Percentiles rank a stretch among this genome's conserved stretches.
Evolutionary conservation across 2,329 filamentous ascomycete species (phyloP).

Genomic region (Alternaria alternata): DNA sequence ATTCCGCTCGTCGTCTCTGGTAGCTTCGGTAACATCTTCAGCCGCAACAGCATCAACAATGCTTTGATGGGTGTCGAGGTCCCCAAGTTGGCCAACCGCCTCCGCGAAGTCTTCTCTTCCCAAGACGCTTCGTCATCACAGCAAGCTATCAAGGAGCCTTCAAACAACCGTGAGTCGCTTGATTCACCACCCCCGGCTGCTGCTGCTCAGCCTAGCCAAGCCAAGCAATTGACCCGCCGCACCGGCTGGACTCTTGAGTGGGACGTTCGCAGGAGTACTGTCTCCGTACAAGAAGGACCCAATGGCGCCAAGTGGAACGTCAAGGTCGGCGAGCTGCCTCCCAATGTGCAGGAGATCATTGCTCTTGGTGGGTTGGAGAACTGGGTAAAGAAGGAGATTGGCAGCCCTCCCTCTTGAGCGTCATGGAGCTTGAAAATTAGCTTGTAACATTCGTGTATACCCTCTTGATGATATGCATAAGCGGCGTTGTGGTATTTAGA

Average conservation of each 20-base stretch:
- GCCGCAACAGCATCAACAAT: slow-evolving; percentile 81
- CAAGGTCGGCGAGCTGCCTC: slow-evolving; percentile 82
- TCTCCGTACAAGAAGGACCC: slow-evolving; percentile 74
- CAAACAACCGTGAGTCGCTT: slow-evolving; percentile 59
- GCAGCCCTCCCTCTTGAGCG: slow-evolving; percentile 31
- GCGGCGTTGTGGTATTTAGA: slow-evolving; percentile 10
- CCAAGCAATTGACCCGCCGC: slow-evolving; percentile 70
- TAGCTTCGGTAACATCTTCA: slow-evolving; percentile 86
- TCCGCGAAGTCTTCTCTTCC: slow-evolving; percentile 67
- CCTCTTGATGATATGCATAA: slow-evolving; percentile 14
- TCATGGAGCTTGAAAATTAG: background rate
- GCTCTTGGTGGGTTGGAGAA: slow-evolving; percentile 76
- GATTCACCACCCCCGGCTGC: slow-evolving; percentile 57
- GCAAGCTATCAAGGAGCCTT: slow-evolving; percentile 60
- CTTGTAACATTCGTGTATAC: slow-evolving; percentile 16
- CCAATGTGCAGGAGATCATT: slow-evolving; percentile 76
- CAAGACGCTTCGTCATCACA: slow-evolving; percentile 35
- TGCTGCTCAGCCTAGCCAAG: slow-evolving; percentile 49
- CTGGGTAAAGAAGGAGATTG: slow-evolving; percentile 80
- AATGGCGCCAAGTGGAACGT: slow-evolving; percentile 75
- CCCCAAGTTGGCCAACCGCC: slow-evolving; percentile 69
- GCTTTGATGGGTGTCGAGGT: slow-evolving; percentile 77
- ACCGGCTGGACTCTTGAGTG: slow-evolving; percentile 86
- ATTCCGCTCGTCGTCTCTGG: slow-evolving; percentile 83
- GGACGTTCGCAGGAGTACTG: slow-evolving; percentile 77